Conservation (phyloP, 352 stramenopile genomes). For the Globisporangium spiculum region DNA sequence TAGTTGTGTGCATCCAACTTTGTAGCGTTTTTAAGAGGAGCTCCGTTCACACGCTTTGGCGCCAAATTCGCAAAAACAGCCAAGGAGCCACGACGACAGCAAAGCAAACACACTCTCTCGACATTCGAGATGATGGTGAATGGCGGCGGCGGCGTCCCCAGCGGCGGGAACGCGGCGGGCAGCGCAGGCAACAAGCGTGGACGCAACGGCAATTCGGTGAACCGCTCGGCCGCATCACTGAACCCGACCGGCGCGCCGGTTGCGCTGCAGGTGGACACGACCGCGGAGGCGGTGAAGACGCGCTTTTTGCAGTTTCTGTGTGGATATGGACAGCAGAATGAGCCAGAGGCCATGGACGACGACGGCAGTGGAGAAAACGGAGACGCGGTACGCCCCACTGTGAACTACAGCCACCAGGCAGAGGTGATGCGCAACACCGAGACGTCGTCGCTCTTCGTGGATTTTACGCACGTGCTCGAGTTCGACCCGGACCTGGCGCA, state of each 20-base stretch:
- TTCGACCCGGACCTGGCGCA: constrained; percentile 80
- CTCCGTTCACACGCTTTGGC: neutral
- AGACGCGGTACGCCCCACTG: constrained; percentile 20
- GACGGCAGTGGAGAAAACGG: constrained; percentile 14
- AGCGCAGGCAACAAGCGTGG: constrained; percentile 35
- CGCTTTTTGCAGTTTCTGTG: constrained; percentile 85
- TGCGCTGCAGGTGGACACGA: constrained; percentile 64
- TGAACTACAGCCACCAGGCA: constrained; percentile 84
- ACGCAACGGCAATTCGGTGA: constrained; percentile 26
- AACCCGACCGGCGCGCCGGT: constrained; percentile 38
- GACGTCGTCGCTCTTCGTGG: constrained; percentile 86
- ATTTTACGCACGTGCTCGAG: constrained; percentile 83
- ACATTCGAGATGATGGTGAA: constrained; percentile 17
- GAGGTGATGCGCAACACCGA: constrained; percentile 86
- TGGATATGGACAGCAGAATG: constrained; percentile 54
- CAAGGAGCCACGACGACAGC: neutral
- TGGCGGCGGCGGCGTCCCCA: constrained; percentile 9
- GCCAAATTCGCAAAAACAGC: constrained; percentile 3
- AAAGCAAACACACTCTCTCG: neutral
- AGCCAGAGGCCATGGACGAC: constrained; percentile 7
- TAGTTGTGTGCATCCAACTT: too few species aligned
- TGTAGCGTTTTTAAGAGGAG: too few species aligned
- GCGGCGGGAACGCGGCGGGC: neutral
- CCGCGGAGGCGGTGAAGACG: constrained; percentile 77
- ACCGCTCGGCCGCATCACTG: constrained; percentile 24